These are phyloP conservation scores for Pinus tabuliformis DNA, from an alignment of 75 land plant species.

Conservation along the genomic window DNA sequence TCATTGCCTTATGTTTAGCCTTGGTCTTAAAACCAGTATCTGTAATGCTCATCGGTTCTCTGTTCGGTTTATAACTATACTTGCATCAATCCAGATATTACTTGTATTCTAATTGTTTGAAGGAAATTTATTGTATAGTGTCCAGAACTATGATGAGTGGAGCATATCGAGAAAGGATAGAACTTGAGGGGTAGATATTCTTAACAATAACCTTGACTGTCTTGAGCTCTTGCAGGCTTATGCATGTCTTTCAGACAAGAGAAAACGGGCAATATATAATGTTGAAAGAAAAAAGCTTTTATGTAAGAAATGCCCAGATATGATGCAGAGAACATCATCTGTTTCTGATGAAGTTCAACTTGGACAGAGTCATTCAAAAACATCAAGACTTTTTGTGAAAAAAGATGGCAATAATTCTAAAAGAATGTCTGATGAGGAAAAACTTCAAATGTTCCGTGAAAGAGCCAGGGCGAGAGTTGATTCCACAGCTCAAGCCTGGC, in stretches of 20 bases:
- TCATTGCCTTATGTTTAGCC: no score
- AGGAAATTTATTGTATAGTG: background rate
- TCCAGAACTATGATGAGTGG: background rate
- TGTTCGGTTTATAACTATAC: background rate
- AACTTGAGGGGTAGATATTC: background rate
- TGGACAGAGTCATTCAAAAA: constrained; percentile 10
- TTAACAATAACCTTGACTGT: background rate
- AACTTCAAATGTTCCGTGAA: constrained; percentile 11
- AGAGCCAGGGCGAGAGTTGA: constrained; percentile 10
- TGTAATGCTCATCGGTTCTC: background rate
- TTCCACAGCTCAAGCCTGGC: constrained; percentile 11
- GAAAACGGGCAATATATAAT: constrained; percentile 48
- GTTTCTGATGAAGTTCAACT: background rate
- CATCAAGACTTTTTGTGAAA: constrained; percentile 6
- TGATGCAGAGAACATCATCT: background rate
- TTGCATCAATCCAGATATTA: background rate
- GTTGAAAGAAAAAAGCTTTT: constrained; percentile 24
- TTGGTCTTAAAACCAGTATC: no score
- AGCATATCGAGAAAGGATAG: background rate
- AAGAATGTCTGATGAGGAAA: constrained; percentile 17
- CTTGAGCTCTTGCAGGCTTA: constrained; percentile 53
- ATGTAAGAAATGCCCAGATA: constrained; percentile 19
- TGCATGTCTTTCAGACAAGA: constrained; percentile 54
- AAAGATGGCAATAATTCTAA: constrained; percentile 29
- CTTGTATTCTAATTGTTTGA: background rate